Evolutionary conservation across 768 basidiomycete genomes (phyloP).

Genomic region (Suillus hirtellus): DNA sequence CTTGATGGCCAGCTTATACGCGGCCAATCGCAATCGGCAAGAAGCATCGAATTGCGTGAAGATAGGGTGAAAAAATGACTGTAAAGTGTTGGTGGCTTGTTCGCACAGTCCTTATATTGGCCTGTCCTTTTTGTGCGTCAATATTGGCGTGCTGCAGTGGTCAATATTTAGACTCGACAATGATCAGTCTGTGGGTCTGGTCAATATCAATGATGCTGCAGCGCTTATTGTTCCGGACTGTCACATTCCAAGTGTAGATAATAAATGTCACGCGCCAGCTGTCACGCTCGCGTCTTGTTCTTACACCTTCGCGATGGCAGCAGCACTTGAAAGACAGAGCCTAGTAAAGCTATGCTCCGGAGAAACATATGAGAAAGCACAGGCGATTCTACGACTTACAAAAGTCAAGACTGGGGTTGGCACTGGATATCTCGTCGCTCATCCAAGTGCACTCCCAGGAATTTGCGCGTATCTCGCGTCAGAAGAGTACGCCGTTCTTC

Average conservation of each 20-base stretch:
- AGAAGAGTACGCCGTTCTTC: conserved; percentile 26
- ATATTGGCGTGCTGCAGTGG: too few relatives aligned
- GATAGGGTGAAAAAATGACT: too few relatives aligned
- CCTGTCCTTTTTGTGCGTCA: too few relatives aligned
- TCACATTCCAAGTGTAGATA: too few relatives aligned
- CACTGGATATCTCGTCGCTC: conserved; percentile 27
- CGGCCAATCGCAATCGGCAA: too few relatives aligned
- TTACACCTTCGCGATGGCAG: conserved; percentile 17
- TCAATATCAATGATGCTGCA: too few relatives aligned
- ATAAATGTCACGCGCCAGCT: conserved; percentile 1
- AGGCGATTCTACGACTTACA: conserved; percentile 24
- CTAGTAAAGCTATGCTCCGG: conserved; percentile 20
- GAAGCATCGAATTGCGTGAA: too few relatives aligned
- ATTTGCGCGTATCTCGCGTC: conserved; percentile 35
- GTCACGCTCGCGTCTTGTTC: conserved; percentile 7
- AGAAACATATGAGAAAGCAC: conserved; percentile 27
- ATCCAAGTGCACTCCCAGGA: conserved; percentile 25
- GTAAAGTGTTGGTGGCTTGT: too few relatives aligned
- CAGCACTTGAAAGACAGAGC: conserved; percentile 16
- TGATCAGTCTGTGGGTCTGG: too few relatives aligned
- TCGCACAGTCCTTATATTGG: too few relatives aligned
- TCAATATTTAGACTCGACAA: too few relatives aligned
- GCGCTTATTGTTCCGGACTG: too few relatives aligned
- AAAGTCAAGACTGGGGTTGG: conserved; percentile 29
- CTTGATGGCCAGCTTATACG: neutral